Evolutionary conservation across 2,329 filamentous ascomycete species (phyloP).

Genomic region (Aureobasidium melanogenum): DNA sequence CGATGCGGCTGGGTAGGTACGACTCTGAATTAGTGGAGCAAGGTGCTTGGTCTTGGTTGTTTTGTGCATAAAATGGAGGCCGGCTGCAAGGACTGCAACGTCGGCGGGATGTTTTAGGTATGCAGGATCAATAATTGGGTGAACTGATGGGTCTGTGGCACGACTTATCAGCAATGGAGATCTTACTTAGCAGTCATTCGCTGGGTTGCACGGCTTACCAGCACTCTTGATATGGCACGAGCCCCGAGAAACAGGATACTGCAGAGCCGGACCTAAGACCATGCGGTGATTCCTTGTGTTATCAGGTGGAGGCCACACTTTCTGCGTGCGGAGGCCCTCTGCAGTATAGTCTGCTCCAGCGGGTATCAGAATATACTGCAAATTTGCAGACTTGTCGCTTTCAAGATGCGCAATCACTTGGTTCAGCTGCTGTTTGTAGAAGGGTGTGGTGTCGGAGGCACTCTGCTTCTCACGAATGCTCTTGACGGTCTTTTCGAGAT

Average conservation of each 20-base stretch:
- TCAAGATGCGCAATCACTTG: constrained; percentile 27
- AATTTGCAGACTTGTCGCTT: constrained; percentile 28
- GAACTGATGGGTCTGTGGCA: constrained; percentile 12
- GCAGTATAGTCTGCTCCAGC: constrained; percentile 20
- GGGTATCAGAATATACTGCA: constrained; percentile 28
- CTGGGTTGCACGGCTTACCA: not conserved
- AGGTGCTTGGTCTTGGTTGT: constrained; percentile 37
- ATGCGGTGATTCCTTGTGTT: constrained; percentile 18
- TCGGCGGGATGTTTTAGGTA: constrained; percentile 18
- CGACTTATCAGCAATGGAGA: not conserved
- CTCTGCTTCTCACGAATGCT: constrained; percentile 22
- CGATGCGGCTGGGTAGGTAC: constrained; percentile 25
- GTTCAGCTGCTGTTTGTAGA: constrained; percentile 29
- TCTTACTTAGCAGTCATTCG: not conserved
- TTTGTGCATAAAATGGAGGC: constrained; percentile 30
- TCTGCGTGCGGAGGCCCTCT: constrained; percentile 23
- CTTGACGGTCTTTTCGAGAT: constrained; percentile 24
- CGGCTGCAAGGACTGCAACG: constrained; percentile 20
- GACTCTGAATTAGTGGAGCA: constrained; percentile 29
- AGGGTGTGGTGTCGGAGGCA: constrained; percentile 20
- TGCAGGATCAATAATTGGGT: constrained; percentile 18
- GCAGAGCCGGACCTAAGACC: constrained; percentile 21
- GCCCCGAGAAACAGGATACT: constrained; percentile 25
- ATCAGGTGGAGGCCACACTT: constrained; percentile 20
- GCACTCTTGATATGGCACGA: constrained; percentile 25